Evolutionary conservation across 768 basidiomycete genomes (phyloP).

Genomic region (Podaxis pistillaris): DNA sequence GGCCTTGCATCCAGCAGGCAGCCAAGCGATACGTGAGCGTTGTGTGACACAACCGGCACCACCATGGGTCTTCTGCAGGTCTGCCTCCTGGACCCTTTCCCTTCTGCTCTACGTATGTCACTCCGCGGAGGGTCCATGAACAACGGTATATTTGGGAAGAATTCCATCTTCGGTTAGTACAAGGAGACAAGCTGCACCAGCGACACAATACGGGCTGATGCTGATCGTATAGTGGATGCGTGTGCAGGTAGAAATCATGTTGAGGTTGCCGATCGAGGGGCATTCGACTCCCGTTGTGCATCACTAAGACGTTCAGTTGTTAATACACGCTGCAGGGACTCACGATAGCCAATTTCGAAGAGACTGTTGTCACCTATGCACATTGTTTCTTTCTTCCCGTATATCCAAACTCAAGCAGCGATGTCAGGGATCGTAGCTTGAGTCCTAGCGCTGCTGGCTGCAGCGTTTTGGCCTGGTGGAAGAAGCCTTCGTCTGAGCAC

Average conservation of each 20-base stretch:
- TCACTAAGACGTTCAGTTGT: background rate
- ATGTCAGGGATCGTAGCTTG: conserved; percentile 80
- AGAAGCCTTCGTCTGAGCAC: conserved; percentile 74
- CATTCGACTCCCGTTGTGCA: conserved; percentile 72
- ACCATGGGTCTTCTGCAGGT: conserved; percentile 49
- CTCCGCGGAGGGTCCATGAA: conserved; percentile 77
- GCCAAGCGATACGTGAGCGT: too few relatives aligned
- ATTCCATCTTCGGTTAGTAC: conserved; percentile 76
- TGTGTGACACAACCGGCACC: too few relatives aligned
- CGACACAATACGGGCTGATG: conserved; percentile 76
- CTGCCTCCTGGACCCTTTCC: conserved; percentile 79
- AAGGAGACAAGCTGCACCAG: conserved; percentile 52
- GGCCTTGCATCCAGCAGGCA: too few relatives aligned
- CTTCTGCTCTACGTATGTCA: conserved; percentile 82
- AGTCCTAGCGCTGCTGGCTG: conserved; percentile 91
- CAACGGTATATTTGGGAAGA: conserved; percentile 78
- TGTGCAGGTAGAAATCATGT: conserved; percentile 82
- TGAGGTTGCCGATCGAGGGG: conserved; percentile 79
- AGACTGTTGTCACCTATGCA: conserved; percentile 91
- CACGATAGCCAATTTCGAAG: conserved; percentile 93
- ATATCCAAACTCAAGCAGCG: conserved; percentile 31
- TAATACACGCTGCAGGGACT: conserved; percentile 28
- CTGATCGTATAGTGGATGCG: conserved; percentile 82
- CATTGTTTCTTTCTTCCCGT: conserved; percentile 60
- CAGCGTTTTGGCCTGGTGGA: conserved; percentile 78